These are phyloP conservation scores for Phytophthora tentaculata DNA, from an alignment of 352 stramenopile species.

Conservation along the genomic window DNA sequence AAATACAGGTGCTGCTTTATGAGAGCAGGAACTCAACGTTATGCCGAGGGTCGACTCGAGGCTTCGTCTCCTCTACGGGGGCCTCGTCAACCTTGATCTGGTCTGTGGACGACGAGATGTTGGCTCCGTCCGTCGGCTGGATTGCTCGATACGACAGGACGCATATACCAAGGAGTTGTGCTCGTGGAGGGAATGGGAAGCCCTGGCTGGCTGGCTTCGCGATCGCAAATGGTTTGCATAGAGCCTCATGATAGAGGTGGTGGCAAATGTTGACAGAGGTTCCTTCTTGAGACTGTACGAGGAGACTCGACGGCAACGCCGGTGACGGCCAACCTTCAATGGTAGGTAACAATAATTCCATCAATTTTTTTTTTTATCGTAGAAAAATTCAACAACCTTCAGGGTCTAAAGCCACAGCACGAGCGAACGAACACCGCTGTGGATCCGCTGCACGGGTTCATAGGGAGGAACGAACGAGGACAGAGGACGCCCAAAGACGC, in stretches of 20 bases:
- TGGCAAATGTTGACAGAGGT: constrained; percentile 28
- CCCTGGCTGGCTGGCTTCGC: constrained; percentile 19
- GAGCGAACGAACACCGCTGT: no score
- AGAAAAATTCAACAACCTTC: no score
- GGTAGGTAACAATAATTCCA: no score
- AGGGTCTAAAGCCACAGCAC: no score
- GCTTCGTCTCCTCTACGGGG: constrained; percentile 10
- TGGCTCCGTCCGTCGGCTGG: constrained; percentile 24
- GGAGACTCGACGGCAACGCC: no score
- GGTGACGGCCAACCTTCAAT: no score
- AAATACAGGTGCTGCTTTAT: constrained; percentile 33
- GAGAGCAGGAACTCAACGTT: constrained; percentile 58
- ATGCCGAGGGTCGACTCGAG: constrained; percentile 33
- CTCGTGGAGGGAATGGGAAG: constrained; percentile 4
- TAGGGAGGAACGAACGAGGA: no score
- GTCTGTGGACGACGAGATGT: constrained; percentile 63
- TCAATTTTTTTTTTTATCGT: no score
- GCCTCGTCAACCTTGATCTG: constrained; percentile 42
- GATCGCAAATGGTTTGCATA: constrained; percentile 20
- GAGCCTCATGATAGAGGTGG: no score
- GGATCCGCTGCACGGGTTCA: no score
- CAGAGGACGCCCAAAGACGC: no score
- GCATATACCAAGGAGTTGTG: constrained; percentile 14
- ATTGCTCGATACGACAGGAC: constrained; percentile 17
- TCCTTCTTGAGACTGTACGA: no score